Conservation (phyloP, 129 eudicot species). For the Cynara cardunculus region DNA sequence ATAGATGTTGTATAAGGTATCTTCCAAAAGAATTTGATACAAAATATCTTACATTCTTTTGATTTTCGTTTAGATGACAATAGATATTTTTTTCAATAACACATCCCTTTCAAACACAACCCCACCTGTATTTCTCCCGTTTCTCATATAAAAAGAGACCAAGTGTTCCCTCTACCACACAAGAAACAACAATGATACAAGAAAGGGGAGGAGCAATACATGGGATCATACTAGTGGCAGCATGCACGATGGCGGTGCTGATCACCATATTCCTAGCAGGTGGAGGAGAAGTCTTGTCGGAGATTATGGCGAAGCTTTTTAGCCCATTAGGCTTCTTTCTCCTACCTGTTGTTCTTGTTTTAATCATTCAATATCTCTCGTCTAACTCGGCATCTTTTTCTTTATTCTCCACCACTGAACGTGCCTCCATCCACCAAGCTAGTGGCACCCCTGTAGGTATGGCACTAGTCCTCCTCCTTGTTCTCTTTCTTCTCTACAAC, state of each 20-base stretch:
- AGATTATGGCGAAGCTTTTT: background rate
- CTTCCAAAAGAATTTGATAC: background rate
- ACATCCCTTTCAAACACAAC: background rate
- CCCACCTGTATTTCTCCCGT: background rate
- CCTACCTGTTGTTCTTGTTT: background rate
- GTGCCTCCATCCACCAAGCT: background rate
- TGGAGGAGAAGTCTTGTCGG: background rate
- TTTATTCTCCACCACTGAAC: background rate
- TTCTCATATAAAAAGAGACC: background rate
- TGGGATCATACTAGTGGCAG: background rate
- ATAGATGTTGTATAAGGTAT: too few species aligned
- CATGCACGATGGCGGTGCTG: background rate
- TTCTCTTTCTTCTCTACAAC: background rate
- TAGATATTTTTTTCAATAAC: background rate
- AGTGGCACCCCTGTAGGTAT: background rate
- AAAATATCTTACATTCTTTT: too few species aligned
- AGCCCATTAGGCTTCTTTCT: background rate
- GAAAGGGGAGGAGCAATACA: background rate
- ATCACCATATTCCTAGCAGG: background rate
- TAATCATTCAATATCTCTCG: background rate
- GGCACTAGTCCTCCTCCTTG: background rate
- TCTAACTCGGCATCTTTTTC: background rate
- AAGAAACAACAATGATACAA: background rate
- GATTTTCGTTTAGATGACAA: background rate
- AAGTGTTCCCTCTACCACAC: background rate